Conservation (phyloP, 352 stramenopile species). For the Pythium diclinum region DNA sequence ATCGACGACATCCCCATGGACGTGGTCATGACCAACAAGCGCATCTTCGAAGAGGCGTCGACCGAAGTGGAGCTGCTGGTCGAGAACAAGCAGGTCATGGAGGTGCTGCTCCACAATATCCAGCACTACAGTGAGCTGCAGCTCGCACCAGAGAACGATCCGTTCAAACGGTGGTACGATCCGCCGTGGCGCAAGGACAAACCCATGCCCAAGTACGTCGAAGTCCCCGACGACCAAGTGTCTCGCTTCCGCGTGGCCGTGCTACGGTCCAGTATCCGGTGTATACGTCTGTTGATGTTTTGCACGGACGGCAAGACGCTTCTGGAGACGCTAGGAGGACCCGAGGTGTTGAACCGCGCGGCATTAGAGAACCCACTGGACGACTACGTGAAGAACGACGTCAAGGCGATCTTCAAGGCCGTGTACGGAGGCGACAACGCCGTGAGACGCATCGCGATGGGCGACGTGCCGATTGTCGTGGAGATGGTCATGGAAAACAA, state of each 20-base stretch:
- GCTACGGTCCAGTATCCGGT: slow-evolving; percentile 49
- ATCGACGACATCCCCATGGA: slow-evolving; percentile 53
- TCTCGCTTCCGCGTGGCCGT: slow-evolving; percentile 51
- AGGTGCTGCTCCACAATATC: slow-evolving; percentile 44
- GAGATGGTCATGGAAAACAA: slow-evolving; percentile 66
- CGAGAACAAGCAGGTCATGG: slow-evolving; percentile 49
- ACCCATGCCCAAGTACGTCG: slow-evolving; percentile 46
- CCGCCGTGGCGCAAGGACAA: slow-evolving; percentile 45
- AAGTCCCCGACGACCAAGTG: slow-evolving; percentile 44
- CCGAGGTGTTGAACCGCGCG: slow-evolving; percentile 49
- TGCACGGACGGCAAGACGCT: slow-evolving; percentile 44
- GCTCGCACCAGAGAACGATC: slow-evolving; percentile 53
- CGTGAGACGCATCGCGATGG: slow-evolving; percentile 57
- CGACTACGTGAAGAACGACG: slow-evolving; percentile 68
- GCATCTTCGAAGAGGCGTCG: slow-evolving; percentile 59
- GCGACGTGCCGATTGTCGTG: slow-evolving; percentile 44
- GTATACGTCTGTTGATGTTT: slow-evolving; percentile 60
- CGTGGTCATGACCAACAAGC: slow-evolving; percentile 49
- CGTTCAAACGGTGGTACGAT: slow-evolving; percentile 53
- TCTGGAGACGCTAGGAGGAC: slow-evolving; percentile 40
- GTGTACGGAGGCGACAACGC: slow-evolving; percentile 70
- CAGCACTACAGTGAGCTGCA: slow-evolving; percentile 37
- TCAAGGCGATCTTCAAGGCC: slow-evolving; percentile 68
- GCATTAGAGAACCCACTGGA: slow-evolving; percentile 61
- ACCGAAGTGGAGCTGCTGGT: slow-evolving; percentile 69